Conservation (phyloP, 1,284 basidiomycete species). For the Cutaneotrichosporon dermatis region DNA sequence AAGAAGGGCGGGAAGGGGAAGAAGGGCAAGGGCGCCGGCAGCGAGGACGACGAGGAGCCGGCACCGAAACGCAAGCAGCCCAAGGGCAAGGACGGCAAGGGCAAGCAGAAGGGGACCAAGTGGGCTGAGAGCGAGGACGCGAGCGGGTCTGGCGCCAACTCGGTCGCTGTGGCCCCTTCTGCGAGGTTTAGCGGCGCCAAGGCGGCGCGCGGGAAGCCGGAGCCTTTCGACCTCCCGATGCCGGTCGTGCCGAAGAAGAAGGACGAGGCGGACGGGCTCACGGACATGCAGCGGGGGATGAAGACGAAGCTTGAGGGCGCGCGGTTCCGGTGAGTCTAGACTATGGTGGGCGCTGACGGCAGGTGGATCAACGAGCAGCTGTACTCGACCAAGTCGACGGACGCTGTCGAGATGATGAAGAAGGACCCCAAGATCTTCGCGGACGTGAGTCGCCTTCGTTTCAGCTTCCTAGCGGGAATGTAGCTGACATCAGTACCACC, state of each 20-base stretch:
- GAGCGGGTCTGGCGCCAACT: constrained; percentile 1
- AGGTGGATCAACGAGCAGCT: constrained; percentile 75
- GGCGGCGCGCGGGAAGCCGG: constrained; percentile 8
- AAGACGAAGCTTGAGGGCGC: constrained; percentile 75
- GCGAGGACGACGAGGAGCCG: not conserved
- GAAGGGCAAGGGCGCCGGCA: not conserved
- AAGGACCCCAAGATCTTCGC: constrained; percentile 68
- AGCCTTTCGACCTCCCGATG: constrained; percentile 26
- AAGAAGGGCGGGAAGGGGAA: constrained; percentile 3
- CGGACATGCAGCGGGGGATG: constrained; percentile 68
- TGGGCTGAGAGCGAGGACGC: constrained; percentile 1
- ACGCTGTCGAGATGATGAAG: constrained; percentile 74
- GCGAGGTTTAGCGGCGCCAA: not conserved
- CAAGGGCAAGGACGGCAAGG: constrained; percentile 1
- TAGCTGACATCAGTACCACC: constrained; percentile 69
- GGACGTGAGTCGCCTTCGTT: constrained; percentile 59
- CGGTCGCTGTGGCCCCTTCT: not conserved
- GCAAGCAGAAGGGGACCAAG: constrained; percentile 1
- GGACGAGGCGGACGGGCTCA: constrained; percentile 52
- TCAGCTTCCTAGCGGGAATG: too few relatives aligned
- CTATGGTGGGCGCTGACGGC: too few relatives aligned
- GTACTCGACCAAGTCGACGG: constrained; percentile 72
- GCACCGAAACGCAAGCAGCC: not conserved
- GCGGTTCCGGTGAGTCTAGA: constrained; percentile 60
- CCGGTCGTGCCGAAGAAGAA: constrained; percentile 18